These are phyloP conservation scores for Malassezia caprae DNA, from an alignment of 1,284 basidiomycete species.

Conservation along the genomic window DNA sequence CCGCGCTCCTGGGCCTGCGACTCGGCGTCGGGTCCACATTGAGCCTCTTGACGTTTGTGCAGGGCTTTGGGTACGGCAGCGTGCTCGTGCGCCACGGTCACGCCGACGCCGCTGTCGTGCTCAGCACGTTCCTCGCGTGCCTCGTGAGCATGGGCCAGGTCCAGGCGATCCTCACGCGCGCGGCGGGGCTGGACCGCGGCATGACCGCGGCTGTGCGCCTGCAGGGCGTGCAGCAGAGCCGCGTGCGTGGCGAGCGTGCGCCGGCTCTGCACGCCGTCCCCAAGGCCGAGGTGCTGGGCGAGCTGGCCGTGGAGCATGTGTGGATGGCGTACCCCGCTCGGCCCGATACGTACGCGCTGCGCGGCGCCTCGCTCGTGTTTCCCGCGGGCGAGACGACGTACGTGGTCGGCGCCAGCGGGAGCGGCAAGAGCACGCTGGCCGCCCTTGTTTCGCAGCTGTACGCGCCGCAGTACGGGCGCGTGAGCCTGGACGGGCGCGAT, in stretches of 20 bases:
- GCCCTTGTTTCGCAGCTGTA: constrained; percentile 74
- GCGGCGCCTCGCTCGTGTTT: constrained; percentile 60
- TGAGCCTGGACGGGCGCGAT: constrained; percentile 74
- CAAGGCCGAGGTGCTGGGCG: constrained; percentile 5
- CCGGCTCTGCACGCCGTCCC: background rate
- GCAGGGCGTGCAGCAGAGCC: constrained; percentile 50
- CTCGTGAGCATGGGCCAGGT: constrained; percentile 75
- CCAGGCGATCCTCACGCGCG: constrained; percentile 71
- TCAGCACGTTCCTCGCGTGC: constrained; percentile 94
- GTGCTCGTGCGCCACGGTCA: constrained; percentile 68
- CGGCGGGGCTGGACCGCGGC: constrained; percentile 70
- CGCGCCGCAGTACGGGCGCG: constrained; percentile 48
- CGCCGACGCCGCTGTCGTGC: constrained; percentile 65
- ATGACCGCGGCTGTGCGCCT: constrained; percentile 71
- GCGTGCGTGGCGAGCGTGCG: background rate
- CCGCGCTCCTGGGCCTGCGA: constrained; percentile 66
- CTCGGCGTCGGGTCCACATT: constrained; percentile 60
- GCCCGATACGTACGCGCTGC: constrained; percentile 57
- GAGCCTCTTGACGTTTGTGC: constrained; percentile 83
- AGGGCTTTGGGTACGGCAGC: constrained; percentile 91
- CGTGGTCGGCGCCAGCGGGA: constrained; percentile 81
- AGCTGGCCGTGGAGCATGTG: constrained; percentile 52
- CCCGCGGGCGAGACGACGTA: constrained; percentile 79
- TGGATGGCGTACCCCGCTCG: constrained; percentile 80
- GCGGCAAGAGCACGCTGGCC: constrained; percentile 84